A percentile compares a stretch with the other conserved stretches of the same genome.
Conservation (phyloP, 257 asterid species). For the Sherardia arvensis region DNA sequence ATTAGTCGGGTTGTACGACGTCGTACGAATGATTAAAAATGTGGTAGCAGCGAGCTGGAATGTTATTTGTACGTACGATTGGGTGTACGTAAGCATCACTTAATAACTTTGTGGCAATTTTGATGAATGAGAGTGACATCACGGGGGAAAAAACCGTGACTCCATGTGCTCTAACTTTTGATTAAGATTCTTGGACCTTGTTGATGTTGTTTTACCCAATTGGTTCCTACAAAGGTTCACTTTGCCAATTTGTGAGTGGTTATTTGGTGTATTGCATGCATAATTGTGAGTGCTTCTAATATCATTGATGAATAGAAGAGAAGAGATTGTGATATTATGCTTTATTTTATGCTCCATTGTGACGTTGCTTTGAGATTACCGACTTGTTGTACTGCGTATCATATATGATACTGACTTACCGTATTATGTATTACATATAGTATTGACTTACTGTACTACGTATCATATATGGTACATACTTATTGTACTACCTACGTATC, state of each 20-base stretch:
- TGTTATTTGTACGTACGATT: constrained; percentile 8
- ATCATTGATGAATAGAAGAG: too few species aligned
- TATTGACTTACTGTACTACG: too few species aligned
- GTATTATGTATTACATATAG: too few species aligned
- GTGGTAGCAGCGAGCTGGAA: neutral
- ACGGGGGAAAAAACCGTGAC: constrained; percentile 1
- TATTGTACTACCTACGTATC: too few species aligned
- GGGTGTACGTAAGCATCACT: constrained; percentile 7
- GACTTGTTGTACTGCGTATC: too few species aligned
- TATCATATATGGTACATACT: too few species aligned
- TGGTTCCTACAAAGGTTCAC: neutral
- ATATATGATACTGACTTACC: too few species aligned
- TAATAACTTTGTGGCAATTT: neutral
- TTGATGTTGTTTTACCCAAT: neutral
- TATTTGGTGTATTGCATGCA: too few species aligned
- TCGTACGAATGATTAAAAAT: neutral
- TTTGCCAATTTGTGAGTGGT: neutral
- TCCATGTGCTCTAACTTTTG: constrained; percentile 14
- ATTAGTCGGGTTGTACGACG: neutral
- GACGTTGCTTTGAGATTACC: too few species aligned
- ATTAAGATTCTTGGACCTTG: constrained; percentile 7
- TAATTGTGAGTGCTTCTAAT: too few species aligned
- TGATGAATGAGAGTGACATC: constrained; percentile 9
- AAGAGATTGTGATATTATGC: too few species aligned
- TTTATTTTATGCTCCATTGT: too few species aligned